These are phyloP conservation scores for Celoporthe dispersa DNA, from an alignment of 2,329 filamentous ascomycete genomes.

Conservation along the genomic window DNA sequence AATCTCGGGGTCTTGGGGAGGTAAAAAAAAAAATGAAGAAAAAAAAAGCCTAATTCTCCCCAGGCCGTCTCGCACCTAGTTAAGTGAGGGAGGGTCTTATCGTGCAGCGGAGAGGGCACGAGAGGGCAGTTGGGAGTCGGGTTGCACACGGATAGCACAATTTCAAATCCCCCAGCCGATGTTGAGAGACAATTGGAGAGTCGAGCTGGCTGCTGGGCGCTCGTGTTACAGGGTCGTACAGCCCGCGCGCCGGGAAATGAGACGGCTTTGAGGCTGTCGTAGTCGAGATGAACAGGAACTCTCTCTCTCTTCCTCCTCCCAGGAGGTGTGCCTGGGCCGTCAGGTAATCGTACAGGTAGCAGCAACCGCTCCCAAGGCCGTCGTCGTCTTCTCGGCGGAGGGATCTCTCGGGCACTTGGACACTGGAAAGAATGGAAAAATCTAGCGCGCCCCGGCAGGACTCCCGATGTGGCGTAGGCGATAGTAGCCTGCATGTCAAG, in stretches of 20 bases:
- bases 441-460: conserved; percentile 25
- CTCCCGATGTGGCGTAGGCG: conserved; percentile 26
- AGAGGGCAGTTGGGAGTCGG: conserved; percentile 16
- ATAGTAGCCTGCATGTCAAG: conserved; percentile 27
- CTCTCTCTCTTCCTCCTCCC: neutral
- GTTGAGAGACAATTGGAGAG: conserved; percentile 26
- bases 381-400: neutral
- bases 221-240: conserved; percentile 26
- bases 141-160: conserved; percentile 29
- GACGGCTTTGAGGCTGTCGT: conserved; percentile 19
- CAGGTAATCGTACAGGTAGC: neutral
- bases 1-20: too few species aligned
- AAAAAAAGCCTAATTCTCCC: neutral
- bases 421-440: conserved; percentile 18
- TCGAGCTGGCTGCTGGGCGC: conserved; percentile 17
- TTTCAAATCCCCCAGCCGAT: conserved; percentile 25
- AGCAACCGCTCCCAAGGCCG: neutral
- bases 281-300: neutral
- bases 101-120: conserved; percentile 2
- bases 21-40: too few species aligned
- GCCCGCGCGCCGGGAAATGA: conserved; percentile 25
- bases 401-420: conserved; percentile 7
- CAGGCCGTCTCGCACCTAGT: neutral
- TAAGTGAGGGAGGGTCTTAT: conserved; percentile 3
- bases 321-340: neutral